A percentile compares a stretch with the other conserved stretches of the same genome.
These are phyloP conservation scores for Saccharomycopsis microspora DNA, from an alignment of 805 yeast species.

Conservation along the genomic window DNA sequence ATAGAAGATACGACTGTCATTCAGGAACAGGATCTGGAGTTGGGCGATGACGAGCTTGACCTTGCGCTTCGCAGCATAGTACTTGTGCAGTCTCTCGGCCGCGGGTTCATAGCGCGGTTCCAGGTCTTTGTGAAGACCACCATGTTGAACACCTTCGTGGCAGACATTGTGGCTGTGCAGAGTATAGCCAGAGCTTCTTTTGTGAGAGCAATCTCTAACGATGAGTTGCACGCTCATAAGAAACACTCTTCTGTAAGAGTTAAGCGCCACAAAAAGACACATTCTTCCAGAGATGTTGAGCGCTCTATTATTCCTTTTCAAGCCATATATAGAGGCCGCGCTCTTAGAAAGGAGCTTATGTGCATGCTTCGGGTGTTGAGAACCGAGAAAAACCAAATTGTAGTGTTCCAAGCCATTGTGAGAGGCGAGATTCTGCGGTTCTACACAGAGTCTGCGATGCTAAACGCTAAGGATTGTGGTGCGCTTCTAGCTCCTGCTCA, in stretches of 20 bases:
- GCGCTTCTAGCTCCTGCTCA: slow-evolving; percentile 21
- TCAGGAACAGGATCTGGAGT: slow-evolving; percentile 12
- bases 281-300: neutral
- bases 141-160: slow-evolving; percentile 46
- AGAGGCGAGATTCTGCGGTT: slow-evolving; percentile 23
- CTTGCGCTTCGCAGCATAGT: slow-evolving; percentile 27
- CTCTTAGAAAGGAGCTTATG: slow-evolving; percentile 19
- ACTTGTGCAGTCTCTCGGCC: slow-evolving; percentile 53
- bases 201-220: neutral
- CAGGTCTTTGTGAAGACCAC: slow-evolving; percentile 50
- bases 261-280: neutral
- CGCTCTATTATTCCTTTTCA: slow-evolving; percentile 5
- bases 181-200: slow-evolving; percentile 37
- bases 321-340: slow-evolving; percentile 33
- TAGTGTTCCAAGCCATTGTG: slow-evolving; percentile 25
- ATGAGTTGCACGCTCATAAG: neutral
- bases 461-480: slow-evolving; percentile 6
- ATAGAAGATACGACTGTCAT: slow-evolving; percentile 16
- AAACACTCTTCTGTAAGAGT: neutral
- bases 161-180: slow-evolving; percentile 38
- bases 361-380: neutral
- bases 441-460: neutral
- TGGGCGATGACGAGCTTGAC: slow-evolving; percentile 19
- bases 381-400: neutral
- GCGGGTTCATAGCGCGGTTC: slow-evolving; percentile 61